These are phyloP conservation scores for Wickerhamiella musiphila DNA, from an alignment of 805 yeast species.

Conservation along the genomic window DNA sequence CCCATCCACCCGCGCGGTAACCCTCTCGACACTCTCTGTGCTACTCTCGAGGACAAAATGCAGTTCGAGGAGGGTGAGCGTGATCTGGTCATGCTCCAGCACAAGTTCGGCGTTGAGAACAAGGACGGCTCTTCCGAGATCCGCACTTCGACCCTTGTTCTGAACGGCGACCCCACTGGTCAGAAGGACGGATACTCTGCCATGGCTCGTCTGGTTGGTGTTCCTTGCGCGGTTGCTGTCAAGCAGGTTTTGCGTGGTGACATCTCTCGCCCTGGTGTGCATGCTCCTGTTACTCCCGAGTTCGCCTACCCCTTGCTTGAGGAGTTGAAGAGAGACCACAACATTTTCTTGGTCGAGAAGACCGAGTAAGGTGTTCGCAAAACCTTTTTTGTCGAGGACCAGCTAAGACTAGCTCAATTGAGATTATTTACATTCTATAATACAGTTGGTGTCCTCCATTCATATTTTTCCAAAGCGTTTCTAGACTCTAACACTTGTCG, in stretches of 20 bases:
- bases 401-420: no score
- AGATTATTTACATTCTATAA: no score
- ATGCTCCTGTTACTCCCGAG: conserved; percentile 86
- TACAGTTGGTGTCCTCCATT: no score
- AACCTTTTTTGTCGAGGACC: no score
- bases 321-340: conserved; percentile 76
- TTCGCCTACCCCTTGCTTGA: conserved; percentile 83
- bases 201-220: conserved; percentile 97
- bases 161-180: conserved; percentile 59
- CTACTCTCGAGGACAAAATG: conserved; percentile 87
- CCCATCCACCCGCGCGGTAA: conserved; percentile 76
- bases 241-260: conserved; percentile 73
- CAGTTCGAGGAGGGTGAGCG: conserved; percentile 92
- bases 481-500: conserved; percentile 23
- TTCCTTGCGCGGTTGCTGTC: conserved; percentile 93
- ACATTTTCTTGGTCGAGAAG: conserved; percentile 78
- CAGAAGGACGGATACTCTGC: conserved; percentile 78
- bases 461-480: conserved; percentile 5
- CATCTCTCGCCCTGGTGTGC: conserved; percentile 60
- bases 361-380: conserved; percentile 12
- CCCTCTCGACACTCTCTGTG: conserved; percentile 91
- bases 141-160: conserved; percentile 90
- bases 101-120: conserved; percentile 95
- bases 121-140: conserved; percentile 80
- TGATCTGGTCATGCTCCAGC: conserved; percentile 88